Conservation (phyloP, 148 eudicot genomes). For the Oxyria digyna region DNA sequence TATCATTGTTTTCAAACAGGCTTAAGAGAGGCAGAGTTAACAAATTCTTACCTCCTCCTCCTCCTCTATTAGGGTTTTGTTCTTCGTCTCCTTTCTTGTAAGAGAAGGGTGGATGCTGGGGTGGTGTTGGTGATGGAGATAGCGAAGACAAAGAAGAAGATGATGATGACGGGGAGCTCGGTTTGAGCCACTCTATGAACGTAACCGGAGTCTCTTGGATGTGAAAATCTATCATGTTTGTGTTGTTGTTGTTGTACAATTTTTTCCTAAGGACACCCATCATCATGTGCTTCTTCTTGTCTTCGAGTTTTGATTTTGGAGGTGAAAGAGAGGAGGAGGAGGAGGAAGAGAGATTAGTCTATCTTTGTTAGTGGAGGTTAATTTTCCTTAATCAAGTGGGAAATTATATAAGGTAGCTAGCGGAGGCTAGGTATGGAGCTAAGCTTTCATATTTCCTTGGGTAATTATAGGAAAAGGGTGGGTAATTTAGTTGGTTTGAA, state of each 20-base stretch:
- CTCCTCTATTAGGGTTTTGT: not conserved
- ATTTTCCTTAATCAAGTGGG: not conserved
- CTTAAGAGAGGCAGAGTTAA: conserved; percentile 47
- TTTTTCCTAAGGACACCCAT: conserved; percentile 6
- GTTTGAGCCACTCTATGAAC: conserved; percentile 54
- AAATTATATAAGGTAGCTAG: no score
- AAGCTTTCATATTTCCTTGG: not conserved
- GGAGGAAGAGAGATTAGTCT: not conserved
- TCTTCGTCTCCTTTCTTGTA: not conserved
- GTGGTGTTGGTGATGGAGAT: conserved; percentile 14
- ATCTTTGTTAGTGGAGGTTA: not conserved
- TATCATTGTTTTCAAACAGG: not conserved
- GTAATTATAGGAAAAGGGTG: conserved; percentile 2
- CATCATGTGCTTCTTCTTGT: conserved; percentile 12
- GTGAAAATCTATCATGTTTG: not conserved
- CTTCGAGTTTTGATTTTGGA: not conserved
- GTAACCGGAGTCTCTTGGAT: conserved; percentile 16
- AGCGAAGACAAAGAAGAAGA: conserved; percentile 22
- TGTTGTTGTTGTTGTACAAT: conserved; percentile 13
- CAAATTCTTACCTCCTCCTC: not conserved
- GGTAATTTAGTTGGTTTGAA: conserved; percentile 3
- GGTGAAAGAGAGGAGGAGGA: conserved; percentile 6
- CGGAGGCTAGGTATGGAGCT: not conserved
- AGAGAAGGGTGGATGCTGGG: conserved; percentile 8
- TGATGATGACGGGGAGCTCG: conserved; percentile 14